phyloP scores from a whole-genome alignment of 192 early-diverging fungal species.

The Coemansia sp. region DNA sequence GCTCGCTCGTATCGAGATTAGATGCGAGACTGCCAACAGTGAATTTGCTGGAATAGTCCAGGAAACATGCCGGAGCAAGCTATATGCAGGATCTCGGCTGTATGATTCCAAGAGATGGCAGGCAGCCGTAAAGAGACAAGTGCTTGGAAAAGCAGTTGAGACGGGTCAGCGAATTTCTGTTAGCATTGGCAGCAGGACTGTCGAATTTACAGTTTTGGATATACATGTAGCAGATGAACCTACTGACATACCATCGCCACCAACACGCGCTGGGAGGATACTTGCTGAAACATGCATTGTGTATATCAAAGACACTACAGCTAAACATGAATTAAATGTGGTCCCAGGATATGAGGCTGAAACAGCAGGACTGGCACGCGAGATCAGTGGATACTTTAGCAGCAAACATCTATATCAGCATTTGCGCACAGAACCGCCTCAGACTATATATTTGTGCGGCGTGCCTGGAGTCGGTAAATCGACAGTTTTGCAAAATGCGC shows the following conservation, averaged over 20 bases:
- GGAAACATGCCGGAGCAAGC: not conserved
- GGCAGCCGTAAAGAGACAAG: not conserved
- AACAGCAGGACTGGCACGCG: slow-evolving; percentile 6
- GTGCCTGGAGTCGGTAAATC: slow-evolving; percentile 38
- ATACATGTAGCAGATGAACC: not conserved
- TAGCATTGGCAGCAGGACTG: not conserved
- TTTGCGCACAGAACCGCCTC: slow-evolving; percentile 19
- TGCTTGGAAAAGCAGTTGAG: not conserved
- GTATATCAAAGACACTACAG: not conserved
- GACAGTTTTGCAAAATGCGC: slow-evolving; percentile 18
- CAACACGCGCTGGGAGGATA: slow-evolving; percentile 2
- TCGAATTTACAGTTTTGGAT: not conserved
- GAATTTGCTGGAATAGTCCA: not conserved
- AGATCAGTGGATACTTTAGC: slow-evolving; percentile 35
- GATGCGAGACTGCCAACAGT: not conserved
- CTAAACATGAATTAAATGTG: not conserved
- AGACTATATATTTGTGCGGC: slow-evolving; percentile 22
- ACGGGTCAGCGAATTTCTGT: not conserved
- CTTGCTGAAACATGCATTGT: slow-evolving; percentile 5
- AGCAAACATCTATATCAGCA: slow-evolving; percentile 14
- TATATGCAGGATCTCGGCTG: not conserved
- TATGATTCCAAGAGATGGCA: slow-evolving; percentile 1
- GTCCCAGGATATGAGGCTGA: slow-evolving; percentile 31
- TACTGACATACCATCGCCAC: not conserved
- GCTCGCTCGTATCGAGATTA: not conserved